Conservation (phyloP, 2,329 filamentous ascomycete species). For the Monascus ruber region DNA sequence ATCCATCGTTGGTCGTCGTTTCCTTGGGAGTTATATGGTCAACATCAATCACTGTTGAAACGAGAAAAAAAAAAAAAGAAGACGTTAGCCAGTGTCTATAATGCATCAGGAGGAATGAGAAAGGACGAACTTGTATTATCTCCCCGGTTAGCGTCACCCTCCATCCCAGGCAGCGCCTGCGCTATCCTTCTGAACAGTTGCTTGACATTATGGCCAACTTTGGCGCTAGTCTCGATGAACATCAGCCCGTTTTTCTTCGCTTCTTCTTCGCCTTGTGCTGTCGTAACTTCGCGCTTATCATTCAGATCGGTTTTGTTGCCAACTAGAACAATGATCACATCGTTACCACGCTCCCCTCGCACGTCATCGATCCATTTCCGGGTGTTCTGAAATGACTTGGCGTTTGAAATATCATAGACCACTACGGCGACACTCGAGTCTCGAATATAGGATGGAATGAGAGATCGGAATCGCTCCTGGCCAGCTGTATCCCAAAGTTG, state of each 20-base stretch:
- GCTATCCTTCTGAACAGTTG: conserved; percentile 95
- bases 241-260: conserved; percentile 96
- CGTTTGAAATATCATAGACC: conserved; percentile 96
- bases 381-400: conserved; percentile 96
- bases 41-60: conserved; percentile 72
- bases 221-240: conserved; percentile 98
- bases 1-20: conserved; percentile 60
- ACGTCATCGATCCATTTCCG: conserved; percentile 99
- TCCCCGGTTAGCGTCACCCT: conserved; percentile 69
- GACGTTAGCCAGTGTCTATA: neutral
- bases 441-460: conserved; percentile 97
- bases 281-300: conserved; percentile 96
- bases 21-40: conserved; percentile 60
- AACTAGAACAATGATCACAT: conserved; percentile 96
- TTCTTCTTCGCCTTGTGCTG: conserved; percentile 91
- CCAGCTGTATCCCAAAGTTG: conserved; percentile 98
- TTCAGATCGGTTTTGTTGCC: conserved; percentile 99
- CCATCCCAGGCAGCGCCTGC: conserved; percentile 94
- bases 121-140: conserved; percentile 63
- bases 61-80: neutral
- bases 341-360: conserved; percentile 87
- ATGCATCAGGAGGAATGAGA: neutral
- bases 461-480: conserved; percentile 89
- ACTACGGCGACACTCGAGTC: conserved; percentile 97
- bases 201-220: conserved; percentile 97